These are phyloP conservation scores for Colletotrichum sp. DNA, from an alignment of 2,329 filamentous ascomycete species.

Conservation along the genomic window DNA sequence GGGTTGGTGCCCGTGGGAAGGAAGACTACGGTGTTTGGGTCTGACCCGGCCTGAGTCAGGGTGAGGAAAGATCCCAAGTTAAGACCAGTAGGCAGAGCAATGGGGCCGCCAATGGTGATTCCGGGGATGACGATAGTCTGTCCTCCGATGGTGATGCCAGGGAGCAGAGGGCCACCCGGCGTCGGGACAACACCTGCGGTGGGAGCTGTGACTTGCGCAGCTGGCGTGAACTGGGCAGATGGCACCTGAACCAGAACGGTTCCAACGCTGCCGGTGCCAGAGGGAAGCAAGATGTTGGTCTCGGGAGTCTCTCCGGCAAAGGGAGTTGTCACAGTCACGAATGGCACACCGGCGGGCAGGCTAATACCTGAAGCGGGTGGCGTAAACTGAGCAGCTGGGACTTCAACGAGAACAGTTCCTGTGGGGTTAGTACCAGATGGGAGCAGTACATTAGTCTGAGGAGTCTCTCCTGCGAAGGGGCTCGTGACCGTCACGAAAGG, in stretches of 20 bases:
- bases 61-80: background rate
- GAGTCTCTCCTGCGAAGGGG: background rate
- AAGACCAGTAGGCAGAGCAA: background rate
- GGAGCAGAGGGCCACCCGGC: background rate
- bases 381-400: background rate
- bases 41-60: background rate
- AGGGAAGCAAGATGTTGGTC: background rate
- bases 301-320: background rate
- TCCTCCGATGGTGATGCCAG: background rate
- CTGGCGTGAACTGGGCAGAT: background rate
- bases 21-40: background rate
- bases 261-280: background rate
- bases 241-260: conserved; percentile 9
- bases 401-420: background rate
- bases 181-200: background rate
- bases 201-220: background rate
- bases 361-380: background rate
- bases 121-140: background rate
- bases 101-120: background rate
- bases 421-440: conserved; percentile 6
- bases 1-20: conserved; percentile 8
- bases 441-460: background rate
- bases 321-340: background rate
- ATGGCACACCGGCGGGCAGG: background rate
- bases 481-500: background rate